Conservation (phyloP, 768 basidiomycete species). For the Daedaleopsis sinensis region DNA sequence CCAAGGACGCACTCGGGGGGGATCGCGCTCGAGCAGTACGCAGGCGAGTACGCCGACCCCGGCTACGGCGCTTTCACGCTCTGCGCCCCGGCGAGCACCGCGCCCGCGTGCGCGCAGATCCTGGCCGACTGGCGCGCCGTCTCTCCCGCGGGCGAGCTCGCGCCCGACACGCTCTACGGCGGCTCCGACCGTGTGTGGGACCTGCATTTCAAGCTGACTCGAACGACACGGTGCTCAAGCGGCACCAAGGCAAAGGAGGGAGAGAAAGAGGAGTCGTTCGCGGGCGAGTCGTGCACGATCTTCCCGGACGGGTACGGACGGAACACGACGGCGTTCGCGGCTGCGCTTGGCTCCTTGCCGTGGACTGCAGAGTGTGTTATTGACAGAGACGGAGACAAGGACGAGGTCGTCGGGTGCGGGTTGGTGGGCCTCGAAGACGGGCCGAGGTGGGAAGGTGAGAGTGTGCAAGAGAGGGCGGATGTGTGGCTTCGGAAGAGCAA, state of each 20-base stretch:
- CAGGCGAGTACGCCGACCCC: constrained; percentile 18
- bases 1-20: too few relatives aligned
- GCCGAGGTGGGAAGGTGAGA: not conserved
- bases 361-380: not conserved
- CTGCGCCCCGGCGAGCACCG: constrained; percentile 13
- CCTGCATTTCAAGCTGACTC: not conserved
- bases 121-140: constrained; percentile 9
- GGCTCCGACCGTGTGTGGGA: constrained; percentile 32
- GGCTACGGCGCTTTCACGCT: constrained; percentile 24
- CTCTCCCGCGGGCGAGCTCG: not conserved
- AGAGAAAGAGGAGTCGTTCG: constrained; percentile 20
- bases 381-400: not conserved
- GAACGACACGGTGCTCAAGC: not conserved
- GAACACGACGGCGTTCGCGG: constrained; percentile 34
- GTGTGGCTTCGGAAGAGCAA: constrained; percentile 9
- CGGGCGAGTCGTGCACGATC: constrained; percentile 25
- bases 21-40: constrained; percentile 11
- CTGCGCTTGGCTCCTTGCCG: not conserved
- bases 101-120: constrained; percentile 2
- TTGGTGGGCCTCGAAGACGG: not conserved
- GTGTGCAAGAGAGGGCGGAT: constrained; percentile 1
- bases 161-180: constrained; percentile 22
- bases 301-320: constrained; percentile 41
- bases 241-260: not conserved
- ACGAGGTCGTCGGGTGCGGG: not conserved